Percentiles rank a stretch among this genome's conserved stretches.
These are phyloP conservation scores for Delonix regia DNA, from an alignment of 306 rosid species.

Conservation along the genomic window DNA sequence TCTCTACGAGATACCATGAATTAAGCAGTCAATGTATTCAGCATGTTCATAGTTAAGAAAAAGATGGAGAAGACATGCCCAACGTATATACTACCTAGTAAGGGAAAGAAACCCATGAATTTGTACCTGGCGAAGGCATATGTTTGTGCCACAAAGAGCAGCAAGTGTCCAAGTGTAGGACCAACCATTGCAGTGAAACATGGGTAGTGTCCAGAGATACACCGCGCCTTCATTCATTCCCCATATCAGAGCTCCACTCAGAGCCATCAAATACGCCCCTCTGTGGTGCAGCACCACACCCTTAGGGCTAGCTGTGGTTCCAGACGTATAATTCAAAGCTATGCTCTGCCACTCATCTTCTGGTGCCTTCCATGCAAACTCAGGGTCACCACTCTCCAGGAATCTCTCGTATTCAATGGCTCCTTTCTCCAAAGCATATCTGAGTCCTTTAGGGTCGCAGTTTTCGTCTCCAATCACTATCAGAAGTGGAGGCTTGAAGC, in stretches of 20 bases:
- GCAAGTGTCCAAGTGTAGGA: slow-evolving; percentile 89
- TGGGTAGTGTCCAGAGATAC: slow-evolving; percentile 92
- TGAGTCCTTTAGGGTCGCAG: slow-evolving; percentile 56
- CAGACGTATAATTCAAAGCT: slow-evolving; percentile 91
- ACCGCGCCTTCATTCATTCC: slow-evolving; percentile 89
- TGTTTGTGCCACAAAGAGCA: slow-evolving; percentile 81
- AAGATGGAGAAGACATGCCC: neutral
- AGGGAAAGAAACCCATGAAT: too few species aligned
- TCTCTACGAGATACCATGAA: too few species aligned
- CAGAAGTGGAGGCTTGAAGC: slow-evolving; percentile 63
- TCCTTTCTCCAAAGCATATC: slow-evolving; percentile 52
- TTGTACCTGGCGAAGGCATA: slow-evolving; percentile 90
- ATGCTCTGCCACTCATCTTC: slow-evolving; percentile 99
- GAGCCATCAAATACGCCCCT: slow-evolving; percentile 73
- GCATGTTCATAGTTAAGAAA: too few species aligned
- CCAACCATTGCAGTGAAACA: slow-evolving; percentile 99
- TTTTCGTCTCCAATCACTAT: slow-evolving; percentile 79
- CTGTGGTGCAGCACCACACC: slow-evolving; percentile 94
- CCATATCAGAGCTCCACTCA: slow-evolving; percentile 70
- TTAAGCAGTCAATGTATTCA: too few species aligned
- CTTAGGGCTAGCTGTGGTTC: slow-evolving; percentile 94
- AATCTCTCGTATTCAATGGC: slow-evolving; percentile 73
- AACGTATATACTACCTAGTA: too few species aligned
- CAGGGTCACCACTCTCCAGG: slow-evolving; percentile 79
- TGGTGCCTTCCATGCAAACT: slow-evolving; percentile 81